A percentile compares a stretch with the other conserved stretches of the same genome.
These are phyloP conservation scores for Hymenoscyphus scutula DNA, from an alignment of 2,329 filamentous ascomycete genomes.

Conservation along the genomic window DNA sequence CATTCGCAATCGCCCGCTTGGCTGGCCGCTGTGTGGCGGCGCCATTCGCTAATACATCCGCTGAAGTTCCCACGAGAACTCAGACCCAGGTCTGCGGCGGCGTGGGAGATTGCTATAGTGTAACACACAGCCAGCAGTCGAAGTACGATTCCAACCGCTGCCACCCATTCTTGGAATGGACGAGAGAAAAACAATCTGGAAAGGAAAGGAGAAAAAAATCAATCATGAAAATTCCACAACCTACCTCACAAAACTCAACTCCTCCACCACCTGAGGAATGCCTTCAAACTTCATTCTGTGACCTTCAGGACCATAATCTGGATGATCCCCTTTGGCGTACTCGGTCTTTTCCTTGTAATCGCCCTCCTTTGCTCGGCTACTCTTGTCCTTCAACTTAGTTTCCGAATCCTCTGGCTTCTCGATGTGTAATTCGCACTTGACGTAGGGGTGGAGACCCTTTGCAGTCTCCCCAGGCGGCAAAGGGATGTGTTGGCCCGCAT, in stretches of 20 bases:
- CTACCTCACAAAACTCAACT: conserved; percentile 71
- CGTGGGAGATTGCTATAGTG: conserved; percentile 8
- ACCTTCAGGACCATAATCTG: conserved; percentile 56
- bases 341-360: conserved; percentile 60
- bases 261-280: conserved; percentile 56
- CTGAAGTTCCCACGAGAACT: conserved; percentile 10
- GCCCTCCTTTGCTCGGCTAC: conserved; percentile 51
- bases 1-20: conserved; percentile 6
- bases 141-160: background rate
- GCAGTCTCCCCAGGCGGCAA: conserved; percentile 54
- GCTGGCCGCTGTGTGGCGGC: conserved; percentile 11
- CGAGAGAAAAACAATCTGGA: background rate
- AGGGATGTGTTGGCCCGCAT: conserved; percentile 75
- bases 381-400: conserved; percentile 30
- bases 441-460: conserved; percentile 63
- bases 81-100: conserved; percentile 18
- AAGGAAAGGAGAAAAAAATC: background rate
- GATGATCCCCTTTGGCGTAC: conserved; percentile 56
- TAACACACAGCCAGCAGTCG: background rate
- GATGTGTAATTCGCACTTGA: conserved; percentile 79
- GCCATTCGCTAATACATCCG: background rate
- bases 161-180: background rate
- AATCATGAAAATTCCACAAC: conserved; percentile 3
- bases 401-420: conserved; percentile 52
- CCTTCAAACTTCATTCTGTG: conserved; percentile 59